Percentiles rank a stretch among this genome's conserved stretches.
phyloP scores from a whole-genome alignment of 1,139 yeast genomes.

The Suhomyces atakaporum region DNA sequence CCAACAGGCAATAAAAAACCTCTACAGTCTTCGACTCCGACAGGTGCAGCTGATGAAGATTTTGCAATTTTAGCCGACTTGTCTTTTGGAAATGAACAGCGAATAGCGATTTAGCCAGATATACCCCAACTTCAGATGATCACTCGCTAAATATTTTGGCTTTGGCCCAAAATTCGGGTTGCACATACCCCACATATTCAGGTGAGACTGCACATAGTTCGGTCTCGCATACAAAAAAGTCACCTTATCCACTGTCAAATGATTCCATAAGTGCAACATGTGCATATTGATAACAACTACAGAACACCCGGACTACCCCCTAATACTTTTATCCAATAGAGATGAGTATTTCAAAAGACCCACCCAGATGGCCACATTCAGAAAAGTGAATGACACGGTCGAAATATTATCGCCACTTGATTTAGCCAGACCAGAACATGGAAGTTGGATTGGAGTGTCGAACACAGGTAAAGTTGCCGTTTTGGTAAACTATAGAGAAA shows the following conservation, averaged over 20 bases:
- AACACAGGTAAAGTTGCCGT: conserved; percentile 67
- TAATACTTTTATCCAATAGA: conserved; percentile 75
- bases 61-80: conserved; percentile 13
- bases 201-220: too few species aligned
- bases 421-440: conserved; percentile 70
- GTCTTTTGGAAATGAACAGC: conserved; percentile 22
- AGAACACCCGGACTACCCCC: conserved; percentile 63
- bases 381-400: conserved; percentile 32
- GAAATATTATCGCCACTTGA: conserved; percentile 72
- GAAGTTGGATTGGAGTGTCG: conserved; percentile 89
- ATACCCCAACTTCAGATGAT: neutral
- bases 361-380: conserved; percentile 63
- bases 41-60: conserved; percentile 7
- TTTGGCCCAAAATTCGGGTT: too few species aligned
- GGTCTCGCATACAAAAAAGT: neutral
- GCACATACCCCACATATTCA: conserved; percentile 6
- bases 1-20: neutral
- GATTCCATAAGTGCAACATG: conserved; percentile 39
- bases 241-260: neutral
- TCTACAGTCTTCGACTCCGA: neutral
- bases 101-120: conserved; percentile 9
- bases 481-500: conserved; percentile 69
- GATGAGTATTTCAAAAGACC: conserved; percentile 81
- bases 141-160: too few species aligned
- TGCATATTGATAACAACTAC: conserved; percentile 66